Percentiles rank a stretch among this genome's conserved stretches.
Evolutionary conservation across 2,329 filamentous ascomycete species (phyloP).

Genomic region (Pseudocercospora fuligena): DNA sequence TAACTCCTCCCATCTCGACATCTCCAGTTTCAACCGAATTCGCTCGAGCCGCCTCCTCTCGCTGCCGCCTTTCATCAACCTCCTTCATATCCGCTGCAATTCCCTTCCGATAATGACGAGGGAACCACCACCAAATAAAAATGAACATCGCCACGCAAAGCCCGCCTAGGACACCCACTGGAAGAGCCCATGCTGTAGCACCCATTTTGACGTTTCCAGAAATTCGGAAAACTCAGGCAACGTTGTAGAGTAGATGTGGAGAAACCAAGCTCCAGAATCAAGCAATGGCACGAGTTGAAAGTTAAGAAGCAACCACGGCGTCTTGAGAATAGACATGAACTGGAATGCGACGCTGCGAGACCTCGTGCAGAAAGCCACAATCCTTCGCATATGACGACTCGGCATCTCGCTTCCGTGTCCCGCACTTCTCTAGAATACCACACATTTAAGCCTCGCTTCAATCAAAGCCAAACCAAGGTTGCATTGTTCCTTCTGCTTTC

Average conservation of each 20-base stretch:
- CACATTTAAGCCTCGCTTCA: background rate
- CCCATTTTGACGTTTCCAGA: conserved; percentile 22
- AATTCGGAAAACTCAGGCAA: no score
- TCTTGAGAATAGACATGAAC: background rate
- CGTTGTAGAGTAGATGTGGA: no score
- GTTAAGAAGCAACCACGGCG: no score
- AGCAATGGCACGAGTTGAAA: no score
- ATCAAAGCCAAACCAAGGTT: background rate
- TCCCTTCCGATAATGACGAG: conserved; percentile 32
- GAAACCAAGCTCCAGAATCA: no score
- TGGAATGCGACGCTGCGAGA: background rate
- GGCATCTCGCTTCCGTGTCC: conserved; percentile 1
- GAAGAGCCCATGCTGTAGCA: conserved; percentile 31
- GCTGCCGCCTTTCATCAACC: conserved; percentile 25
- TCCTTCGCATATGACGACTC: background rate
- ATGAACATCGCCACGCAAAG: conserved; percentile 30
- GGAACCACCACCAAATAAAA: conserved; percentile 40
- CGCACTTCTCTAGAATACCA: conserved; percentile 2
- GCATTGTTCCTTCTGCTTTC: background rate
- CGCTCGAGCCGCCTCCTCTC: conserved; percentile 28
- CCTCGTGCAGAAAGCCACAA: conserved; percentile 7
- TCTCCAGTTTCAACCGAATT: conserved; percentile 27
- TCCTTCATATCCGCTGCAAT: conserved; percentile 28
- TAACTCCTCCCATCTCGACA: conserved; percentile 13
- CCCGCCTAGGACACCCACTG: conserved; percentile 35